These are phyloP conservation scores for Aspergillus fumigatiaffinis DNA, from an alignment of 2,329 filamentous ascomycete species.

Conservation along the genomic window DNA sequence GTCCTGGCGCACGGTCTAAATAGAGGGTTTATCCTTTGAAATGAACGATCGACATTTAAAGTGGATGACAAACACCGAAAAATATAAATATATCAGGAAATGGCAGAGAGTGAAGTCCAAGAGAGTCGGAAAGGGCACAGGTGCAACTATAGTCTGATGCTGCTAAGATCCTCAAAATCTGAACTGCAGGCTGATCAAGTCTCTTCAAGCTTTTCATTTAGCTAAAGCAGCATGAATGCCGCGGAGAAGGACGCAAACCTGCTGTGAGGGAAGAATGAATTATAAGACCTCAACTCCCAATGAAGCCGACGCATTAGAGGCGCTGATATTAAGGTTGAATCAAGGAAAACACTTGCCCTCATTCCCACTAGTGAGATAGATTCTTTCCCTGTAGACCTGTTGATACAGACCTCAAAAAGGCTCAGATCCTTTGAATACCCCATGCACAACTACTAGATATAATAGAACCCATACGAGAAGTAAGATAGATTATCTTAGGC, in stretches of 20 bases:
- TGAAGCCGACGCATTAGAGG: not conserved
- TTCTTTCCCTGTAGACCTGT: no score
- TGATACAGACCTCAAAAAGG: not conserved
- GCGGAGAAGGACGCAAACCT: not conserved
- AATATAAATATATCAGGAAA: not conserved
- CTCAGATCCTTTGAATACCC: not conserved
- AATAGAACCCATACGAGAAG: not conserved
- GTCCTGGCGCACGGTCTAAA: not conserved
- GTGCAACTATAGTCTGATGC: not conserved
- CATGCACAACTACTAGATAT: not conserved
- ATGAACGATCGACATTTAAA: not conserved
- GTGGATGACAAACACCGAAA: not conserved
- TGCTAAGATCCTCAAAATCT: not conserved
- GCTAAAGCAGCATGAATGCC: not conserved
- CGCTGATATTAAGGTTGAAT: not conserved
- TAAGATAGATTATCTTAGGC: not conserved
- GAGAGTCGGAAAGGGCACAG: not conserved
- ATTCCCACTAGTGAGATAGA: not conserved
- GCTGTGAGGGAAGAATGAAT: not conserved
- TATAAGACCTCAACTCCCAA: not conserved
- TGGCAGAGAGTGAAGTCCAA: not conserved
- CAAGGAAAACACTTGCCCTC: not conserved
- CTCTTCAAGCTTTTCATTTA: not conserved
- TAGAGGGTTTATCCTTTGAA: not conserved
- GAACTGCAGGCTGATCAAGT: not conserved